Evolutionary conservation across 1,284 basidiomycete species (phyloP).

Genomic region (Blastosporella zonata): DNA sequence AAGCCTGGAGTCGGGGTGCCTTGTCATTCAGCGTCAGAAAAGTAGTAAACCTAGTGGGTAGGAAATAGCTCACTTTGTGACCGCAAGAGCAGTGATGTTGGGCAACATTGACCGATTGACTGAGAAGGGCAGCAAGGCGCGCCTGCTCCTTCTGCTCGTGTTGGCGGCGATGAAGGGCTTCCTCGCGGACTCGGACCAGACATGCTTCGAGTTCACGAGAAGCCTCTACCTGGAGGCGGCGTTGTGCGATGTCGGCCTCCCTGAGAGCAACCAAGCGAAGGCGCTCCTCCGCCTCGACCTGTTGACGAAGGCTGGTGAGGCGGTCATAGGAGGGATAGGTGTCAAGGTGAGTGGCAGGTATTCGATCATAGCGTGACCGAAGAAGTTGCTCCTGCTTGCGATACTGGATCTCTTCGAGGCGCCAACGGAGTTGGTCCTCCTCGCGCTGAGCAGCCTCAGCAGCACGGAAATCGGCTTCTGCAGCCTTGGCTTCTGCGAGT

Average conservation of each 20-base stretch:
- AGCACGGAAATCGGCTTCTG: slow-evolving; percentile 30
- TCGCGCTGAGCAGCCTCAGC: slow-evolving; percentile 30
- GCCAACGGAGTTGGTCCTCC: slow-evolving; percentile 29
- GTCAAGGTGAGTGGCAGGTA: neutral
- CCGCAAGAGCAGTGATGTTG: slow-evolving; percentile 1
- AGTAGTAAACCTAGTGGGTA: neutral
- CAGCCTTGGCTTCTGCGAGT: slow-evolving; percentile 23
- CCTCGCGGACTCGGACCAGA: slow-evolving; percentile 1
- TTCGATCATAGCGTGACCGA: slow-evolving; percentile 5
- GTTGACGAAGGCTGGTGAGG: slow-evolving; percentile 18
- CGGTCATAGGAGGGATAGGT: slow-evolving; percentile 6
- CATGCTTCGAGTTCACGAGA: slow-evolving; percentile 5
- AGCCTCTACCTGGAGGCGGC: slow-evolving; percentile 15
- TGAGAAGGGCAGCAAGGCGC: neutral
- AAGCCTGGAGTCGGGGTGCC: too few species aligned
- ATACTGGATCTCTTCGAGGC: slow-evolving; percentile 29
- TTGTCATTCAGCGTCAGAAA: slow-evolving; percentile 3
- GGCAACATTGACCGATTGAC: neutral
- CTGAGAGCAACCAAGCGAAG: slow-evolving; percentile 14
- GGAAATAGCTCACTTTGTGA: slow-evolving; percentile 5
- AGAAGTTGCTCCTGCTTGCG: slow-evolving; percentile 20
- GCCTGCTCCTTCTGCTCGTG: neutral
- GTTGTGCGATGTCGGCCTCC: slow-evolving; percentile 15
- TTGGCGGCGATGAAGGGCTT: neutral
- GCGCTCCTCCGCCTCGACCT: slow-evolving; percentile 24